These are phyloP conservation scores for Paraconiothyrium sp. DNA, from an alignment of 2,329 filamentous ascomycete genomes.

Conservation along the genomic window DNA sequence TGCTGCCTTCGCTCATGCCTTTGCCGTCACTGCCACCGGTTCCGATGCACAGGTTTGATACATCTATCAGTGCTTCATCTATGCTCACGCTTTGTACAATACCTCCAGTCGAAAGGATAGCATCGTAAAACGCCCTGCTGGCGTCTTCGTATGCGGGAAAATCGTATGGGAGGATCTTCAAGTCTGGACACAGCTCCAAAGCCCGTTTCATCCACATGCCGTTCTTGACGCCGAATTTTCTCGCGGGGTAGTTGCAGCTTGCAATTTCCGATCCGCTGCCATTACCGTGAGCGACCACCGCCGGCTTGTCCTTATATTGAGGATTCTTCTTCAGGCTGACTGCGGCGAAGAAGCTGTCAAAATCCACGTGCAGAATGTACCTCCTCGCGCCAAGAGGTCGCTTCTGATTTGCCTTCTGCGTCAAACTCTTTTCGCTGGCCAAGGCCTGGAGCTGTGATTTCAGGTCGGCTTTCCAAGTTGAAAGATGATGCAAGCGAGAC, in stretches of 20 bases:
- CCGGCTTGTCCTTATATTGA: slow-evolving; percentile 78
- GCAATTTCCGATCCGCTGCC: slow-evolving; percentile 93
- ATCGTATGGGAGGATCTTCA: slow-evolving; percentile 94
- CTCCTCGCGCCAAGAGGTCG: slow-evolving; percentile 71
- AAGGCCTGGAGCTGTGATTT: slow-evolving; percentile 88
- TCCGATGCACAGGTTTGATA: slow-evolving; percentile 74
- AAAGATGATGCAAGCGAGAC: slow-evolving; percentile 92
- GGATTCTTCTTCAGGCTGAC: slow-evolving; percentile 84
- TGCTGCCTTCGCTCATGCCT: slow-evolving; percentile 71
- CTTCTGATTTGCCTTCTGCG: slow-evolving; percentile 62
- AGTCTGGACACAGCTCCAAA: slow-evolving; percentile 79
- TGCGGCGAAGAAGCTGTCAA: slow-evolving; percentile 97
- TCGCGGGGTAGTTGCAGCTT: slow-evolving; percentile 94
- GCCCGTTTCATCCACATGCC: slow-evolving; percentile 99
- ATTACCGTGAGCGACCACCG: slow-evolving; percentile 86
- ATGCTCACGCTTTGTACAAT: slow-evolving; percentile 96
- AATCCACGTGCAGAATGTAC: slow-evolving; percentile 95
- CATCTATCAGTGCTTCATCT: slow-evolving; percentile 91
- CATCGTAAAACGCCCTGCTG: slow-evolving; percentile 86
- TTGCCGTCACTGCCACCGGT: slow-evolving; percentile 73
- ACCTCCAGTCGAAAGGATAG: slow-evolving; percentile 80
- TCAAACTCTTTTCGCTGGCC: slow-evolving; percentile 72
- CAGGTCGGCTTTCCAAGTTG: slow-evolving; percentile 94
- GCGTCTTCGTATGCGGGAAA: slow-evolving; percentile 95
- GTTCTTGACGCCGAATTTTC: slow-evolving; percentile 88